Evolutionary conservation across 352 stramenopile genomes (phyloP).

Genomic region (Globisporangium abappressorium): DNA sequence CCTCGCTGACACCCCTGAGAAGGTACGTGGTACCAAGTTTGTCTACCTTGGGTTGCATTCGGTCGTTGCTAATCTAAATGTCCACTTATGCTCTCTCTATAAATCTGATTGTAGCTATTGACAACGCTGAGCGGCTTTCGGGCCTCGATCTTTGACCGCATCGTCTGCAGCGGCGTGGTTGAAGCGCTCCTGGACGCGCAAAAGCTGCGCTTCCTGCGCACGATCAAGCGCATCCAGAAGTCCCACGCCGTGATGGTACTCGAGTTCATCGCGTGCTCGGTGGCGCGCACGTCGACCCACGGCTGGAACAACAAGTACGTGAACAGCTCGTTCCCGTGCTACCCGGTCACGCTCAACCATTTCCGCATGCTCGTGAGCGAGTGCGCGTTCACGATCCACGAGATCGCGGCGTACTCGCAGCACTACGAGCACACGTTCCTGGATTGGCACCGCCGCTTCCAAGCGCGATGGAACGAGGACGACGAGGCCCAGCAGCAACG

Average conservation of each 20-base stretch:
- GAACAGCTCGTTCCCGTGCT: slow-evolving; percentile 55
- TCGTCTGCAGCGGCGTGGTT: slow-evolving; percentile 53
- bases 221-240: slow-evolving; percentile 60
- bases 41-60: neutral
- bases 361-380: slow-evolving; percentile 44
- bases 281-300: slow-evolving; percentile 64
- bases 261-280: slow-evolving; percentile 66
- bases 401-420: slow-evolving; percentile 63
- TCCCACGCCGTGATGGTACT: slow-evolving; percentile 51
- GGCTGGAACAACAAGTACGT: slow-evolving; percentile 87
- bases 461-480: slow-evolving; percentile 45
- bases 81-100: neutral
- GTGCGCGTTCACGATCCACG: slow-evolving; percentile 60
- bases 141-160: slow-evolving; percentile 64
- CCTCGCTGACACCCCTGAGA: slow-evolving; percentile 56
- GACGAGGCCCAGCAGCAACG: slow-evolving; percentile 10
- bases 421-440: slow-evolving; percentile 86
- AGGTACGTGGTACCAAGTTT: slow-evolving; percentile 22
- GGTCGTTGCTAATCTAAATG: neutral
- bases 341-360: slow-evolving; percentile 47
- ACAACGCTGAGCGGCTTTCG: slow-evolving; percentile 52
- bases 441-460: slow-evolving; percentile 82
- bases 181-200: slow-evolving; percentile 48
- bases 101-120: slow-evolving; percentile 32
- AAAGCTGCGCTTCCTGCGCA: slow-evolving; percentile 52